Percentiles rank a stretch among this genome's conserved stretches.
These are phyloP conservation scores for Lepidium didymum DNA, from an alignment of 345 rosid genomes.

Conservation along the genomic window DNA sequence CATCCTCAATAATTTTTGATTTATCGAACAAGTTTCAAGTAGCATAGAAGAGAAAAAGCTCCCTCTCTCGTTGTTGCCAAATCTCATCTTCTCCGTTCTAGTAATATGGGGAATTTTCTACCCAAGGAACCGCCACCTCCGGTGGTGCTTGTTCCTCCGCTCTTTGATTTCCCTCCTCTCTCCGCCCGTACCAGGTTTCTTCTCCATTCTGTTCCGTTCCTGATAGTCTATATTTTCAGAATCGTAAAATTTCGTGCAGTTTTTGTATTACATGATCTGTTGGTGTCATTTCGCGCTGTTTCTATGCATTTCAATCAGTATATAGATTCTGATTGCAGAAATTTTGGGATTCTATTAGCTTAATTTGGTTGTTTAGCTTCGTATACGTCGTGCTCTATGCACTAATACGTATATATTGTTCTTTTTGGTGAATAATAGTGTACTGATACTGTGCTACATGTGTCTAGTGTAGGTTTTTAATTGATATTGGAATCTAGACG, in stretches of 20 bases:
- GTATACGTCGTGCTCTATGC: too few species aligned
- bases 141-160: slow-evolving; percentile 84
- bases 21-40: not conserved
- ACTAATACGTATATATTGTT: not conserved
- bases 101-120: slow-evolving; percentile 52
- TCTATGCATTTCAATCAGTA: not conserved
- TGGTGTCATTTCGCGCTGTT: not conserved
- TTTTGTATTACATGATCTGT: not conserved
- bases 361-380: not conserved
- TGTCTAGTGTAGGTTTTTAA: not conserved
- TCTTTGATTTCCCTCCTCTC: slow-evolving; percentile 88
- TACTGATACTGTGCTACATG: not conserved
- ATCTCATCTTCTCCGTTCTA: not conserved
- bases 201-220: not conserved
- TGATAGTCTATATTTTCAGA: not conserved
- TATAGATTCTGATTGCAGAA: not conserved
- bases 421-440: not conserved
- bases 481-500: not conserved
- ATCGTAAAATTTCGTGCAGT: not conserved
- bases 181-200: slow-evolving; percentile 74
- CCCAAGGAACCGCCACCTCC: slow-evolving; percentile 69
- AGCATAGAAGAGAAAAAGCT: not conserved
- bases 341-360: not conserved
- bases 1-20: not conserved
- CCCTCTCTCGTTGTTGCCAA: not conserved